These are phyloP conservation scores for Stachybotrys echinatus DNA, from an alignment of 2,329 filamentous ascomycete genomes.

Conservation along the genomic window DNA sequence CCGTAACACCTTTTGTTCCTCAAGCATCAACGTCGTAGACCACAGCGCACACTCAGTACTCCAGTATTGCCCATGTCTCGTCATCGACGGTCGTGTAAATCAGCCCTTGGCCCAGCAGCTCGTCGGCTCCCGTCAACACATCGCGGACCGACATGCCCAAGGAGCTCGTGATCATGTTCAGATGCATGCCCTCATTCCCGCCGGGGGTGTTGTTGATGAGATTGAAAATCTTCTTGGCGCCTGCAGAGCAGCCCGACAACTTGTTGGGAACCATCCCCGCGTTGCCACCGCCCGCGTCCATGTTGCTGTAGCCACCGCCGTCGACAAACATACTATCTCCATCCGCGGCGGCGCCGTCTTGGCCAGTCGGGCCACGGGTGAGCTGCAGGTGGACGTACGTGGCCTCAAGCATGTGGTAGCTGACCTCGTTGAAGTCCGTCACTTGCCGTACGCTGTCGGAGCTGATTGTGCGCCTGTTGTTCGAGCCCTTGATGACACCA, in stretches of 20 bases:
- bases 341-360: conserved; percentile 33
- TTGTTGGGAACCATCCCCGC: conserved; percentile 32
- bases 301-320: conserved; percentile 35
- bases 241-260: conserved; percentile 43
- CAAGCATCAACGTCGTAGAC: neutral
- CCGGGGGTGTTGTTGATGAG: conserved; percentile 62
- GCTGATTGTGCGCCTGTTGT: conserved; percentile 75
- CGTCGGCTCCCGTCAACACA: conserved; percentile 72
- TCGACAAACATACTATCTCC: conserved; percentile 53
- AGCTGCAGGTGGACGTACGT: conserved; percentile 84
- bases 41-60: conserved; percentile 41
- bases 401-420: conserved; percentile 86
- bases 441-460: conserved; percentile 78
- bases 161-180: conserved; percentile 67
- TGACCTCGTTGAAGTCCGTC: conserved; percentile 84
- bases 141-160: conserved; percentile 63
- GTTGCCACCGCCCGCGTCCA: conserved; percentile 24
- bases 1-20: neutral
- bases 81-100: conserved; percentile 94
- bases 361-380: conserved; percentile 59
- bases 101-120: conserved; percentile 66
- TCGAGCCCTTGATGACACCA: conserved; percentile 79
- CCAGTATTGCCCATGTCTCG: conserved; percentile 82
- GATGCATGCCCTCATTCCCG: conserved; percentile 77
- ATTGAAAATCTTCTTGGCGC: conserved; percentile 66